phyloP scores from a whole-genome alignment of 345 rosid genomes.

The Hirschfeldia incana region DNA sequence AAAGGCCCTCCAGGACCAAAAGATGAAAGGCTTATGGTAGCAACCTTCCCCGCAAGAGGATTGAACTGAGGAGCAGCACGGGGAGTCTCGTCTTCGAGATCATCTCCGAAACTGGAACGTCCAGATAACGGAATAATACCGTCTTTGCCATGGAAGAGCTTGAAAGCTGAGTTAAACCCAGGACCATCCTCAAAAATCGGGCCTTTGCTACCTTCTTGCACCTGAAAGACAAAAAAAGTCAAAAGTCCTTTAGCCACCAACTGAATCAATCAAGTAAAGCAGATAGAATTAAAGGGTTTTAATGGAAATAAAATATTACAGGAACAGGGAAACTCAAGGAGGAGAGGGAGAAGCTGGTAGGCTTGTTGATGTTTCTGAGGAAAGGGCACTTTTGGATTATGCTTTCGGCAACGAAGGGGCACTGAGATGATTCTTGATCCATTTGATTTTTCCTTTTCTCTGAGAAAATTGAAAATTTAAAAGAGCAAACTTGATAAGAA shows the following conservation, averaged over 20 bases:
- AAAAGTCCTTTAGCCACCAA: not conserved
- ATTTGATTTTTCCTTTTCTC: conserved; percentile 33
- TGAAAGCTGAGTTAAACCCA: conserved; percentile 65
- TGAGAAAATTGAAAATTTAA: not conserved
- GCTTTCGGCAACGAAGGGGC: conserved; percentile 50
- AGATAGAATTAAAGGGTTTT: not conserved
- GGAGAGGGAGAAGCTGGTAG: conserved; percentile 67
- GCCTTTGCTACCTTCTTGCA: conserved; percentile 62
- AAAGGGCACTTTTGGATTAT: conserved; percentile 72
- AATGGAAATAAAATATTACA: conserved; percentile 36
- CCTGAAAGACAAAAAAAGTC: conserved; percentile 31
- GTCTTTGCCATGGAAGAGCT: conserved; percentile 83
- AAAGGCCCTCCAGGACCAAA: conserved; percentile 80
- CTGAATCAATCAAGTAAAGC: not conserved
- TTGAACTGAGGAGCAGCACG: conserved; percentile 52
- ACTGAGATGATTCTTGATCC: conserved; percentile 48
- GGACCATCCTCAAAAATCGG: conserved; percentile 95
- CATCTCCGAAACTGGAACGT: conserved; percentile 33
- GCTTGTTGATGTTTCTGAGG: conserved; percentile 74
- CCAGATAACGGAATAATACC: conserved; percentile 78
- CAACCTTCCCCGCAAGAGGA: conserved; percentile 67
- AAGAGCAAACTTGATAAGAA: not conserved
- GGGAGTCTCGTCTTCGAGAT: conserved; percentile 26
- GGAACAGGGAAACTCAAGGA: conserved; percentile 48
- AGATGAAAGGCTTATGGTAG: conserved; percentile 78